Conservation (phyloP, 257 asterid genomes). For the Agastache rugosa region DNA sequence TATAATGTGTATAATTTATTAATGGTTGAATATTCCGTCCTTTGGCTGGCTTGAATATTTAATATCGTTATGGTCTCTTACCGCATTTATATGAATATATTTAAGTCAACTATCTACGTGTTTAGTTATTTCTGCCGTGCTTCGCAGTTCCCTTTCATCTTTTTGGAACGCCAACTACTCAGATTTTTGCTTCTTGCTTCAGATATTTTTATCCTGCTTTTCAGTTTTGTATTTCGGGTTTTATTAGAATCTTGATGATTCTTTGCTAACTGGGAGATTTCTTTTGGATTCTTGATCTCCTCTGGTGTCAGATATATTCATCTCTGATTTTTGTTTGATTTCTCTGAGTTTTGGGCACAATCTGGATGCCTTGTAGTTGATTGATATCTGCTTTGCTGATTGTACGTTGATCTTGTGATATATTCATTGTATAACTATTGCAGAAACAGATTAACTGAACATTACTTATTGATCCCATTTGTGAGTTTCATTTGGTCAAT, state of each 20-base stretch:
- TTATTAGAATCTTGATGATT: slow-evolving; percentile 3
- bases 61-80: not conserved
- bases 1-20: not conserved
- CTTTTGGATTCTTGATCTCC: slow-evolving; percentile 38
- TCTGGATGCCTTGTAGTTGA: not conserved
- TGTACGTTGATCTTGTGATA: slow-evolving; percentile 14
- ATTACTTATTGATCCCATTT: slow-evolving; percentile 38
- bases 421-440: slow-evolving; percentile 22
- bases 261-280: not conserved
- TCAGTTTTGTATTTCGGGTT: not conserved
- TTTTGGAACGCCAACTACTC: slow-evolving; percentile 2
- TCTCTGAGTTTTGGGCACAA: not conserved
- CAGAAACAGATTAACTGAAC: slow-evolving; percentile 18
- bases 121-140: not conserved
- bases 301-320: slow-evolving; percentile 10
- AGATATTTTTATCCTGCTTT: slow-evolving; percentile 25
- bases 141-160: not conserved
- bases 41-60: slow-evolving; percentile 16
- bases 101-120: slow-evolving; percentile 24
- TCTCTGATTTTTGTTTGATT: not conserved
- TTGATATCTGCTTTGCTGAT: not conserved
- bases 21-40: slow-evolving; percentile 43
- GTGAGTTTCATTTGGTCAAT: slow-evolving; percentile 4
- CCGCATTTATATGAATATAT: not conserved
- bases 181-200: slow-evolving; percentile 18